Base-by-base conservation (phyloP, 345 rosid genomes). In the Eucalyptus tenuipes region DNA sequence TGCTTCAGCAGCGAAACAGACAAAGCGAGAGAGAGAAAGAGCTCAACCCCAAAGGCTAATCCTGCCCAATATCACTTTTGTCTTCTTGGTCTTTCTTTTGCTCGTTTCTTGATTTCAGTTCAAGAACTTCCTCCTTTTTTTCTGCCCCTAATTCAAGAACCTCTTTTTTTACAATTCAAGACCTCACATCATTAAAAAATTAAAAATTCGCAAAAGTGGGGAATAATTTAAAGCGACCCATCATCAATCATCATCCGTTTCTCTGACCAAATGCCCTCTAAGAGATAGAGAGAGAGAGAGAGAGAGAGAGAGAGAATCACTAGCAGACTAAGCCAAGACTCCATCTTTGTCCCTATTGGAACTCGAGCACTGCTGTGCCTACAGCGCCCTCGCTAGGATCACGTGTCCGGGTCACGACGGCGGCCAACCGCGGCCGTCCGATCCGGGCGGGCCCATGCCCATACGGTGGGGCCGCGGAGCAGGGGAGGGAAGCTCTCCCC, bases 1-100 rank as follows among this genome's bases (percentile, higher is more conserved):
- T 80, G 87, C 88, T 91, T 81, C 91, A 5, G 93, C 91, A 94
- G 91, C 92, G 93, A 92, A 94, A 93, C 93, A 87, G 96, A 95
- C 96, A 93, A 95, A 93, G 90, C 24, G 75, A 59, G 31, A 59
- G 22, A 71, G 45, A 37, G 81, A 71, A 8, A 71, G 45, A 5
- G 45, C 45, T 37, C 27, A 37, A 50, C 84, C 88, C 50, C 50
- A 37, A 81, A 88, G 68, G 61, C 57, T 52, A 24, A 50, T 71
- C 87, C 33, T 61, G 88, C 79, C 90, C 87, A 5, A 37, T 53
- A 3, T 13, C 44, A 71, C 8, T 79, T 87, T 37, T 37, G 48
- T 16, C 44, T 31, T 40, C 29, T 49, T 48, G 61, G 75, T 16
- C 84, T 45, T 52, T 50, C 49, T 20, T 53, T 53, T 45, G 33